Evolutionary conservation across 2,329 filamentous ascomycete genomes (phyloP), one percentile per base, ranked within the genome.

Genomic region (Fusarium sp.): DNA sequence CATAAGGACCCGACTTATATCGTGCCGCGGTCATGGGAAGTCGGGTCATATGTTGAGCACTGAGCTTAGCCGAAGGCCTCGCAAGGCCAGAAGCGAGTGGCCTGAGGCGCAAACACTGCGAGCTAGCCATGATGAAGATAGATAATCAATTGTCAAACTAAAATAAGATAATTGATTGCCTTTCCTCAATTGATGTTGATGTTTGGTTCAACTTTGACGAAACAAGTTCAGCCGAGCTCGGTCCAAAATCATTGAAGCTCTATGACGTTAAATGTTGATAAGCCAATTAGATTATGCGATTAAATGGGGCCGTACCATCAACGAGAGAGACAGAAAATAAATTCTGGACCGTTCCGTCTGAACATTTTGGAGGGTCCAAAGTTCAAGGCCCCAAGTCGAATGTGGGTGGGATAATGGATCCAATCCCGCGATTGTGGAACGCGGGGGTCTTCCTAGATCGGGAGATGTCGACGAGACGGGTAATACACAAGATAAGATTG

Each of bases 1-100:
- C 93, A 79, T 93, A 95, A 1, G 89, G 88, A 0, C 87, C 88
- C 7, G 88, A 89, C 77, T 88, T 88, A 79, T 79, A 78, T 46
- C 88, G 85, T 57, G 81, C 78, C 20, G 79, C 69, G 45, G 71
- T 72, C 56, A 54, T 56, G 45, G 76, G 71, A 20, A 79, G 67
- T 33, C 50, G 70, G 60, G 69, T 62, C 44, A 69, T 64, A 40
- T 37, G 33, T 20, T 65, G 66, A 41, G 50, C 48, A 42, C 56
- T 70, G 52, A 72, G 67, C 62, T 62, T 72, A 33, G 69, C 60
- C 18, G 70, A 73, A 35, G 73, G 76, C 30, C 75, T 70, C 33
- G 65, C 62, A 20, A 74, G 71, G 20, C 69, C 65, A 5, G 67
- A 69, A 42, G 60, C 71, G 41, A 78, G 68, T 32, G 67, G 72